Percentiles rank a stretch among this genome's conserved stretches.
phyloP scores from a whole-genome alignment of 192 early-diverging fungal species.

The Martensiomyces pterosporus region DNA sequence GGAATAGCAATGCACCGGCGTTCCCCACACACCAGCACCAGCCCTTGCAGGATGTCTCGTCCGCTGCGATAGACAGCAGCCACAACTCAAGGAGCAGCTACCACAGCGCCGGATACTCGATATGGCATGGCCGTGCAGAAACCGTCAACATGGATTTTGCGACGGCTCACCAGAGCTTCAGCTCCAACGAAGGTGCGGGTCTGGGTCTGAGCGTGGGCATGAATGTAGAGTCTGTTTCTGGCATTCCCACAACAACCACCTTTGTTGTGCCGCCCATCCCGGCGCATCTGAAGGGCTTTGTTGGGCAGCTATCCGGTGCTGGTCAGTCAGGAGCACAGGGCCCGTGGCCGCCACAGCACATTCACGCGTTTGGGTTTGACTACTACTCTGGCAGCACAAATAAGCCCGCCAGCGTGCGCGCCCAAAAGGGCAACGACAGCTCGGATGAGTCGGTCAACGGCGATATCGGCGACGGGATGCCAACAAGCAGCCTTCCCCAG shows the following conservation, averaged over 20 bases:
- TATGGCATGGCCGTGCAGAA: conserved; percentile 40
- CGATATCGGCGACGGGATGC: too few relatives aligned
- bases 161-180: conserved; percentile 46
- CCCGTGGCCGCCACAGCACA: neutral
- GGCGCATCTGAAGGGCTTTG: too few relatives aligned
- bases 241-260: too few relatives aligned
- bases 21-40: too few relatives aligned
- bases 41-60: too few relatives aligned
- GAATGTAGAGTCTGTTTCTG: too few relatives aligned
- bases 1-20: conserved; percentile 29
- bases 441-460: conserved; percentile 11
- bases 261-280: too few relatives aligned
- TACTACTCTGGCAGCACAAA: conserved; percentile 4
- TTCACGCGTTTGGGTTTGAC: neutral
- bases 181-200: conserved; percentile 42
- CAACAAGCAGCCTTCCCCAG: conserved; percentile 6
- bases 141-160: conserved; percentile 43
- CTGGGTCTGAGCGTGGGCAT: too few relatives aligned
- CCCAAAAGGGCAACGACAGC: conserved; percentile 37
- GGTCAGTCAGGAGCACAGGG: conserved; percentile 9
- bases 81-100: conserved; percentile 46
- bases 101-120: conserved; percentile 44
- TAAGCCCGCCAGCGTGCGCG: conserved; percentile 39
- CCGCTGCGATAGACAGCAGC: conserved; percentile 41
- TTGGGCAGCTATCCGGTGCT: too few relatives aligned